Conservation (phyloP, 441 rosid species). For the Macaranga tanarius region DNA sequence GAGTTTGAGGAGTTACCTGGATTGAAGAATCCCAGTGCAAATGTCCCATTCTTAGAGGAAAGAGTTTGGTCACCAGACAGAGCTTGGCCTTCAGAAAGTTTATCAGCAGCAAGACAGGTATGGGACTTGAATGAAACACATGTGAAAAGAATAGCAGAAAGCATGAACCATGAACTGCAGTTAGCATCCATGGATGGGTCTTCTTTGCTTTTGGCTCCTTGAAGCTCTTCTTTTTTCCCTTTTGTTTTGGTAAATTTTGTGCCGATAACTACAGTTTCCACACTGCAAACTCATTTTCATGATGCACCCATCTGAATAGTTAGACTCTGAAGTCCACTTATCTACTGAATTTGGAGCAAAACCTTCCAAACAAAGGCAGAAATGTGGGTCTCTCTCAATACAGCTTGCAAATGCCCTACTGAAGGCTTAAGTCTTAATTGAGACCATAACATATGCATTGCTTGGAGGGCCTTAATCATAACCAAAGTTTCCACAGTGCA, state of each 20-base stretch:
- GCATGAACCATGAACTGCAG: too few relatives aligned
- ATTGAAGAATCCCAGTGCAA: conserved; percentile 47
- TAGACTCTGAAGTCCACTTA: conserved; percentile 53
- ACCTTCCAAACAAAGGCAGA: conserved; percentile 54
- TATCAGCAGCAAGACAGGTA: too few relatives aligned
- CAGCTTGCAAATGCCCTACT: conserved; percentile 62
- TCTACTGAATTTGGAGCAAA: conserved; percentile 34
- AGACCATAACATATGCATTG: conserved; percentile 67
- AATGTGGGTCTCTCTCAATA: conserved; percentile 34
- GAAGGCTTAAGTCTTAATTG: conserved; percentile 55
- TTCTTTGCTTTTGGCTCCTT: too few relatives aligned
- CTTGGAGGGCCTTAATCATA: conserved; percentile 26
- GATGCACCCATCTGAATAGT: conserved; percentile 55
- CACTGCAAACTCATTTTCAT: conserved; percentile 49
- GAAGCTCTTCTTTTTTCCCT: too few relatives aligned
- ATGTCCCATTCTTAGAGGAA: conserved; percentile 29
- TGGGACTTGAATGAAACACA: too few relatives aligned
- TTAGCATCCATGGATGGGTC: conserved; percentile 9
- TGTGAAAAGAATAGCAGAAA: too few relatives aligned
- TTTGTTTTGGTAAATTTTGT: too few relatives aligned
- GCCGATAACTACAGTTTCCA: conserved; percentile 23
- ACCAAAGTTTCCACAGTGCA: conserved; percentile 42
- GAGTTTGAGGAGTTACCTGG: conserved; percentile 45
- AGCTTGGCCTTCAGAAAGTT: too few relatives aligned
- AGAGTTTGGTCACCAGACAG: background rate